Evolutionary conservation across 345 rosid species (phyloP), one percentile per base, ranked within the genome.

Genomic region (Anastatica hierochuntica): DNA sequence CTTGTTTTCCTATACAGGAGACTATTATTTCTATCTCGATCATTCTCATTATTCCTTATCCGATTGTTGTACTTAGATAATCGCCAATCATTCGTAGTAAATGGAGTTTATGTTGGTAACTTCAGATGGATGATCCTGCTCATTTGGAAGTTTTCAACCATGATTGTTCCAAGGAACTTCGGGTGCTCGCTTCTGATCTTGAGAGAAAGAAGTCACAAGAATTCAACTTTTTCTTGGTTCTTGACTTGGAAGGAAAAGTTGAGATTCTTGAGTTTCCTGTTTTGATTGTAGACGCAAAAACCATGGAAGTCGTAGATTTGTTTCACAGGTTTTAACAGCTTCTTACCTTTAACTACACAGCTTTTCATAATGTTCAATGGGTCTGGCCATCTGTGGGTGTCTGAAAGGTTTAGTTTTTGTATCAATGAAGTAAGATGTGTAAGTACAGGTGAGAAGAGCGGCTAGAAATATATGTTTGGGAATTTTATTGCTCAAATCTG

Each of bases 251-350:
- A 61, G 92, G 96, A 47, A 90, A 82, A 73, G 88, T 82, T 36
- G 88, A 90, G 79, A 84, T 82, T 66, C 95, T 90, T 39, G 98
- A 90, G 74, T 90, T 84, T 63, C 90, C 95, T 19, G 92, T 87
- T 16, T 63, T 90, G 49, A 58, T 90, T 16, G 57, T 90, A 17
- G 88, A 87, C 71, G 79, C 92, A 24, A 82, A 59, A 72, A 75
- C 95, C 27, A 67, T 82, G 79, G 45, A 41, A 17, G 62, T 79
- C 15, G 77, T 84, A 7, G 92, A 80, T 71, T 77, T 87, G 49
- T 90, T 90, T 70, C 98, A 90, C 85, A 84, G 92, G 98, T 87
- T 67, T 19, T 48, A 21, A 7, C 61, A 49, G 55, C 14, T 53
- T 63, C 49, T 20, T 42, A 10, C 41, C 2, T 14, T 48, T 14